Evolutionary conservation across 495 filamentous ascomycete genomes (phyloP).

Genomic region (Hyphodiscus hymeniophilus): DNA sequence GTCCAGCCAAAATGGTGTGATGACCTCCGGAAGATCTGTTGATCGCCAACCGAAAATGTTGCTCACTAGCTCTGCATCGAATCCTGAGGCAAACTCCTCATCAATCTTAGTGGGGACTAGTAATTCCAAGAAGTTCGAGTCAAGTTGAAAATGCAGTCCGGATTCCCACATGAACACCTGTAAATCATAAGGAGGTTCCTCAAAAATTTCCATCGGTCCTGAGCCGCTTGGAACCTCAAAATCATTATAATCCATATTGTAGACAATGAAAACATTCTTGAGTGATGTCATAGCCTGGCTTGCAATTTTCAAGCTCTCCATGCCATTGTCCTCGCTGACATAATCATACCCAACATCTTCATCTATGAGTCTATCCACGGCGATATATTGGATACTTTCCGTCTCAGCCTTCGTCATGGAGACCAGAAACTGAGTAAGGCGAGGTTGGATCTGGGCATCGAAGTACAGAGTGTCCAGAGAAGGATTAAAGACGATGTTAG

Average conservation of each 20-base stretch:
- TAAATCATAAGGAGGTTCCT: no score
- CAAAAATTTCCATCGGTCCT: no score
- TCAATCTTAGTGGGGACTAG: no score
- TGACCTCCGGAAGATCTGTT: no score
- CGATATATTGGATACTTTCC: neutral
- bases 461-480: conserved; percentile 7
- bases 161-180: no score
- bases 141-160: no score
- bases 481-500: conserved; percentile 7
- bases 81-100: no score
- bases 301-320: neutral
- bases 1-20: no score
- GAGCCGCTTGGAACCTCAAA: no score
- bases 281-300: neutral
- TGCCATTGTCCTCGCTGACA: neutral
- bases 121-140: no score
- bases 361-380: neutral
- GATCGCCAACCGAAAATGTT: no score
- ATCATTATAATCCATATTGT: neutral
- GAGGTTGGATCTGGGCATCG: neutral
- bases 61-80: no score
- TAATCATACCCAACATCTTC: neutral
- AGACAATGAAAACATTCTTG: neutral
- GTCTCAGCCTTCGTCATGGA: neutral
- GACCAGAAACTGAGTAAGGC: neutral